A percentile compares a stretch with the other conserved stretches of the same genome.
These are phyloP conservation scores for Microthlaspi erraticum DNA, from an alignment of 345 rosid species.

Conservation along the genomic window DNA sequence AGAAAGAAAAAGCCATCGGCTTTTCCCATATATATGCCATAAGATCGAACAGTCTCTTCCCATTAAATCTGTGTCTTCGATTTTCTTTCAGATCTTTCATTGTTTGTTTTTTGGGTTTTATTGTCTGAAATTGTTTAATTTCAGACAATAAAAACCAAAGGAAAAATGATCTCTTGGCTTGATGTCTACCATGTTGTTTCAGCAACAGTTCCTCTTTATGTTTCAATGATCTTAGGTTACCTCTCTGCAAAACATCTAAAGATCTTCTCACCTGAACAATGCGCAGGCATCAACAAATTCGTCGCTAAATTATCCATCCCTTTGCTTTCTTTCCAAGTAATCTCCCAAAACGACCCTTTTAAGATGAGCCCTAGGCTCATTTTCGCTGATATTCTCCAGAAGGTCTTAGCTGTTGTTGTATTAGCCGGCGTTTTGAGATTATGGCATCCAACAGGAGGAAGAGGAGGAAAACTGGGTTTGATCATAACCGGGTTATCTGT, in stretches of 20 bases:
- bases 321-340: constrained; percentile 73
- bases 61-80: constrained; percentile 7
- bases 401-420: constrained; percentile 55
- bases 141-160: constrained; percentile 10
- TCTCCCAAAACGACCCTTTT: constrained; percentile 72
- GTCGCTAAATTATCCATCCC: constrained; percentile 90
- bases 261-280: constrained; percentile 81
- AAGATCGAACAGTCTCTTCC: constrained; percentile 19
- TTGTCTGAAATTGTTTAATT: constrained; percentile 28
- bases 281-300: constrained; percentile 87
- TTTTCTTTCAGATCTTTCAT: constrained; percentile 23
- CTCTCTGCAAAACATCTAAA: constrained; percentile 67
- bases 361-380: constrained; percentile 74
- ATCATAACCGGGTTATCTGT: constrained; percentile 75
- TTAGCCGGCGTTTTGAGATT: constrained; percentile 51
- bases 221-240: constrained; percentile 75
- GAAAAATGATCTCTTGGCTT: constrained; percentile 58
- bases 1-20: constrained; percentile 36
- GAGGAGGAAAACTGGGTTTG: constrained; percentile 58
- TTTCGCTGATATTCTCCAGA: constrained; percentile 67
- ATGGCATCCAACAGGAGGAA: constrained; percentile 47
- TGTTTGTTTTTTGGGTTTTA: constrained; percentile 1
- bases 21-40: constrained; percentile 37
- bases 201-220: constrained; percentile 82
- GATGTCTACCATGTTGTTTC: constrained; percentile 81